These are phyloP conservation scores for Cephaloascus albidus DNA, from an alignment of 805 yeast species.

Conservation along the genomic window DNA sequence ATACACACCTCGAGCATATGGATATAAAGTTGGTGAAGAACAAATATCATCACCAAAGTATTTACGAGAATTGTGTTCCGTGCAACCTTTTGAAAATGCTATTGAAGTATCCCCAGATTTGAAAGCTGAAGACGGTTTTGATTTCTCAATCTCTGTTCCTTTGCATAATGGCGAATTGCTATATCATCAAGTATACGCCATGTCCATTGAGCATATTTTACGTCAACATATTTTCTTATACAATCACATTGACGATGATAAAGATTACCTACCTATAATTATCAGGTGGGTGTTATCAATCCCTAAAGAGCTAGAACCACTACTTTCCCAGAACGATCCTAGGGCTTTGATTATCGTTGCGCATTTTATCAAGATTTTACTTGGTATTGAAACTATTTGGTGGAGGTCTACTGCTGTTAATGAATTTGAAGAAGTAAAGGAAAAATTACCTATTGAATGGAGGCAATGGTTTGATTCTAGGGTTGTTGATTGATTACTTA, in stretches of 20 bases:
- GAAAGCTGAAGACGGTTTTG: neutral
- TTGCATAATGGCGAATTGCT: neutral
- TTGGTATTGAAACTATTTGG: neutral
- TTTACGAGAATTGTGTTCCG: neutral
- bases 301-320: neutral
- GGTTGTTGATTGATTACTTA: no score
- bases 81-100: neutral
- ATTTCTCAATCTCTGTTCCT: neutral
- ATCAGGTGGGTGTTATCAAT: neutral
- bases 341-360: neutral
- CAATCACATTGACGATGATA: neutral
- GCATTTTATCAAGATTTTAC: neutral
- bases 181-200: neutral
- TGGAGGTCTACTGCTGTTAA: neutral
- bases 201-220: neutral
- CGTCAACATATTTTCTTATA: neutral
- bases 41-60: neutral
- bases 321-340: neutral
- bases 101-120: neutral
- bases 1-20: neutral
- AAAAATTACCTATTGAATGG: neutral
- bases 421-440: neutral
- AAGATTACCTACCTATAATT: neutral
- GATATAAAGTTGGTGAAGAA: neutral
- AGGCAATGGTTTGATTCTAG: neutral